phyloP scores from a whole-genome alignment of 2,329 filamentous ascomycete genomes.

The Clonostachys solani region DNA sequence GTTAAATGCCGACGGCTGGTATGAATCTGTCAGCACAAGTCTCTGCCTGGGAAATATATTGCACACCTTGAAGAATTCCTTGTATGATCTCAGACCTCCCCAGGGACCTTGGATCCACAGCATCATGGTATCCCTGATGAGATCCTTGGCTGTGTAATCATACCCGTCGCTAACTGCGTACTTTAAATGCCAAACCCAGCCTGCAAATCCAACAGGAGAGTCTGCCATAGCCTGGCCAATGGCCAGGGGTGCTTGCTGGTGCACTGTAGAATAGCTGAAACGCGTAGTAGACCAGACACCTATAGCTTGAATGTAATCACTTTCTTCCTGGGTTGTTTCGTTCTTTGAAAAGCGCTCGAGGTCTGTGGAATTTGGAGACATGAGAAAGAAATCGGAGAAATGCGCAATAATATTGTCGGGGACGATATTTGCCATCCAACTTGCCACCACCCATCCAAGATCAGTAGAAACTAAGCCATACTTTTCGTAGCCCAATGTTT shows the following conservation, averaged over 20 bases:
- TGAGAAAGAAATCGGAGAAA: conserved; percentile 18
- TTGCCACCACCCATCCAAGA: not conserved
- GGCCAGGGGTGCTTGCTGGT: not conserved
- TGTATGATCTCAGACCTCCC: conserved; percentile 3
- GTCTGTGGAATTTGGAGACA: not conserved
- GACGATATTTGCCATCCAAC: not conserved
- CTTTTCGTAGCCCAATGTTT: not conserved
- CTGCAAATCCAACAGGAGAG: conserved; percentile 3
- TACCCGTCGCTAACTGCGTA: conserved; percentile 3
- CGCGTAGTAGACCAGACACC: not conserved
- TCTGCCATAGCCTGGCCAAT: conserved; percentile 1
- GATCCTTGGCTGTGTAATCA: conserved; percentile 1
- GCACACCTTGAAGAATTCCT: not conserved
- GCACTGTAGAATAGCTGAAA: not conserved
- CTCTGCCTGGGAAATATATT: too few relatives aligned
- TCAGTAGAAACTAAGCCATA: conserved; percentile 4
- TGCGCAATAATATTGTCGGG: conserved; percentile 16
- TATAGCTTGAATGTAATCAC: not conserved
- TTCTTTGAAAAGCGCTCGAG: conserved; percentile 1
- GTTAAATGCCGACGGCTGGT: too few relatives aligned
- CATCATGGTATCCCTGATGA: conserved; percentile 2
- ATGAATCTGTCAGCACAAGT: too few relatives aligned
- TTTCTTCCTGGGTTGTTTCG: conserved; percentile 1
- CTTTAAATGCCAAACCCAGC: conserved; percentile 3
- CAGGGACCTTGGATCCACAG: conserved; percentile 2